Conservation (phyloP, 2,329 filamentous ascomycete genomes). For the Colletotrichum liriopes region DNA sequence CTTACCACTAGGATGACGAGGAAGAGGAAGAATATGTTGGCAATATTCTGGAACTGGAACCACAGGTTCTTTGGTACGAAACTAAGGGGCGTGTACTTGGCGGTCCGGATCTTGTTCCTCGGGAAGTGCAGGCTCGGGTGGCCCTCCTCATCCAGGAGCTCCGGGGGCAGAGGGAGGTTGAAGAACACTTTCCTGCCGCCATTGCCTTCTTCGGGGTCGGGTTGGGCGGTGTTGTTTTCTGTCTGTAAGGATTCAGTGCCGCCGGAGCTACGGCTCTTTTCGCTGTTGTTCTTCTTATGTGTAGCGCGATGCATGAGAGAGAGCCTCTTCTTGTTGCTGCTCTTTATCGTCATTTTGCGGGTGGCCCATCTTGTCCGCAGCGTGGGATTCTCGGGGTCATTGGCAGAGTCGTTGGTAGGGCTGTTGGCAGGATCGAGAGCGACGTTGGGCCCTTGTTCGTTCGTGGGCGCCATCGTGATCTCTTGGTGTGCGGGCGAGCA, state of each 20-base stretch:
- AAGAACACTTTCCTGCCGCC: conserved; percentile 81
- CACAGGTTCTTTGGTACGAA: conserved; percentile 98
- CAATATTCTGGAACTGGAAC: conserved; percentile 98
- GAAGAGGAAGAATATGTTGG: conserved; percentile 98
- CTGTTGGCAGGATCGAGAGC: conserved; percentile 11
- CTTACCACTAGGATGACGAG: conserved; percentile 94
- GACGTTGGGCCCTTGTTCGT: conserved; percentile 33
- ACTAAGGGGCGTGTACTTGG: conserved; percentile 95
- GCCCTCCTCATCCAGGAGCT: conserved; percentile 86
- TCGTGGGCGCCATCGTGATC: conserved; percentile 47
- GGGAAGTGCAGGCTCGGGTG: conserved; percentile 79
- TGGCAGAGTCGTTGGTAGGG: conserved; percentile 11
- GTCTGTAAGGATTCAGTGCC: conserved; percentile 49
- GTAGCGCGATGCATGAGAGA: conserved; percentile 86
- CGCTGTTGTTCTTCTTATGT: conserved; percentile 73
- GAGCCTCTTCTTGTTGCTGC: conserved; percentile 83
- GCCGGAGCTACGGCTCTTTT: conserved; percentile 76
- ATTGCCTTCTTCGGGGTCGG: conserved; percentile 58
- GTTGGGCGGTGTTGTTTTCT: conserved; percentile 42
- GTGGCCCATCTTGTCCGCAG: conserved; percentile 96
- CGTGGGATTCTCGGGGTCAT: conserved; percentile 56
- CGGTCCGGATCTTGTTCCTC: conserved; percentile 96
- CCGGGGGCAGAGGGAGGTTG: conserved; percentile 84
- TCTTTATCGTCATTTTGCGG: conserved; percentile 84
- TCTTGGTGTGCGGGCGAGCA: conserved; percentile 45